Conservation (phyloP, 768 basidiomycete genomes). For the Boletellus ananiceps region DNA sequence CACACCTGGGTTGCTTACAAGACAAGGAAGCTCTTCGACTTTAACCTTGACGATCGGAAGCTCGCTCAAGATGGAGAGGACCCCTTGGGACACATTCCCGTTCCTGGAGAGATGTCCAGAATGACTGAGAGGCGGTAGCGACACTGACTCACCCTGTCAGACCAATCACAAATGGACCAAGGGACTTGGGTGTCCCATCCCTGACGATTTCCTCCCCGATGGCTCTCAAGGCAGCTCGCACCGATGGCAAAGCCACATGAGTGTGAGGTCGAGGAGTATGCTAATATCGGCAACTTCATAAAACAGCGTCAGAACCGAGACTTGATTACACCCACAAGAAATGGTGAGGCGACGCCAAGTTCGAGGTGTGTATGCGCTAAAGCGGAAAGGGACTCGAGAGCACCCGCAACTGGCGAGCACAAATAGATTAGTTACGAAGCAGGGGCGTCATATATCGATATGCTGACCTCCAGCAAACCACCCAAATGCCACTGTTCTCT, state of each 20-base stretch:
- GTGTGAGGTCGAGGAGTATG: constrained; percentile 80
- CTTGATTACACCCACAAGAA: constrained; percentile 52
- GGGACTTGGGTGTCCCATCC: constrained; percentile 53
- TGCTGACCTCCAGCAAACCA: constrained; percentile 84
- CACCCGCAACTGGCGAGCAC: constrained; percentile 62
- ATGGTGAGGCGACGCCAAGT: constrained; percentile 75
- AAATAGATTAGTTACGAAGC: not conserved
- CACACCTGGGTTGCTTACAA: constrained; percentile 53
- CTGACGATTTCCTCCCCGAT: constrained; percentile 53
- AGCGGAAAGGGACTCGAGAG: constrained; percentile 73
- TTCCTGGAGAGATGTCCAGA: constrained; percentile 38
- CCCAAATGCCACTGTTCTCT: constrained; percentile 85
- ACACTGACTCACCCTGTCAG: constrained; percentile 63
- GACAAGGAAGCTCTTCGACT: constrained; percentile 50
- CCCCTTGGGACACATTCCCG: constrained; percentile 81
- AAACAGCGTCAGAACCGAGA: not conserved
- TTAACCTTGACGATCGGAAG: constrained; percentile 59
- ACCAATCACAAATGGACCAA: constrained; percentile 78
- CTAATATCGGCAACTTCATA: constrained; percentile 20
- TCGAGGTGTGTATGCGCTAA: constrained; percentile 78
- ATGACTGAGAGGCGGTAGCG: not conserved
- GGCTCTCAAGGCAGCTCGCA: constrained; percentile 50
- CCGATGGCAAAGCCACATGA: constrained; percentile 48
- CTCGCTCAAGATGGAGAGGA: constrained; percentile 64
- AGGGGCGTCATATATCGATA: not conserved